phyloP scores from a whole-genome alignment of 495 filamentous ascomycete species.

The Aspergillus campestris region DNA sequence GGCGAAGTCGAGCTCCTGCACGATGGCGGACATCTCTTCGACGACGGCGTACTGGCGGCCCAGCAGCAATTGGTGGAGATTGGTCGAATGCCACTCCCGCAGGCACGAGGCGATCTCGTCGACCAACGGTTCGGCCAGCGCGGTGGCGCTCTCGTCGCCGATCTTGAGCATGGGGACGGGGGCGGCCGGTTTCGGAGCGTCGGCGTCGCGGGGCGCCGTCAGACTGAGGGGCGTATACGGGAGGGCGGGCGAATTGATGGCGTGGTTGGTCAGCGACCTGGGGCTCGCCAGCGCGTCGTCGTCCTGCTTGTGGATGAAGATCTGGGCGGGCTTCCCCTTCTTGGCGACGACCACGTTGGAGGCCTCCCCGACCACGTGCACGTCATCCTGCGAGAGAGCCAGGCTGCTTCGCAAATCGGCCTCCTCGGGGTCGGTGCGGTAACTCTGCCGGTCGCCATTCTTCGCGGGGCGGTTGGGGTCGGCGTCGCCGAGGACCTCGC shows the following conservation, averaged over 20 bases:
- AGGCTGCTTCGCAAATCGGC: constrained; percentile 19
- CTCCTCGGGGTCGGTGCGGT: constrained; percentile 11
- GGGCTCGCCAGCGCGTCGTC: constrained; percentile 24
- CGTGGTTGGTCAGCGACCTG: constrained; percentile 18
- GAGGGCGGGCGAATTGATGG: constrained; percentile 21
- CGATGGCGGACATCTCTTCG: constrained; percentile 70
- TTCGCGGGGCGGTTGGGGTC: constrained; percentile 28
- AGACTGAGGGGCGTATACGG: constrained; percentile 28
- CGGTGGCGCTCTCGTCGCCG: constrained; percentile 90
- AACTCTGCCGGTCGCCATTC: constrained; percentile 27
- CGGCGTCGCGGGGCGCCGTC: constrained; percentile 35
- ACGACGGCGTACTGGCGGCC: constrained; percentile 69
- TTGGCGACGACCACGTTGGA: constrained; percentile 32
- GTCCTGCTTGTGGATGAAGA: constrained; percentile 32
- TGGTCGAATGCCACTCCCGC: constrained; percentile 95
- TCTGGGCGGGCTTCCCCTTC: constrained; percentile 36
- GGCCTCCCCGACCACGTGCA: constrained; percentile 21
- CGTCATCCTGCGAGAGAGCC: constrained; percentile 22
- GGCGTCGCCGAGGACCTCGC: constrained; percentile 61
- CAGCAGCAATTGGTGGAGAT: constrained; percentile 88
- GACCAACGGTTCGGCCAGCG: constrained; percentile 79
- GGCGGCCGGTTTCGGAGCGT: constrained; percentile 70
- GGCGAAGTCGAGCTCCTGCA: constrained; percentile 71
- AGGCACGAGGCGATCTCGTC: constrained; percentile 96
- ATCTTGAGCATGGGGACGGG: constrained; percentile 97